Conservation (phyloP, 2,329 filamentous ascomycete genomes). For the Penicillium sp. region DNA sequence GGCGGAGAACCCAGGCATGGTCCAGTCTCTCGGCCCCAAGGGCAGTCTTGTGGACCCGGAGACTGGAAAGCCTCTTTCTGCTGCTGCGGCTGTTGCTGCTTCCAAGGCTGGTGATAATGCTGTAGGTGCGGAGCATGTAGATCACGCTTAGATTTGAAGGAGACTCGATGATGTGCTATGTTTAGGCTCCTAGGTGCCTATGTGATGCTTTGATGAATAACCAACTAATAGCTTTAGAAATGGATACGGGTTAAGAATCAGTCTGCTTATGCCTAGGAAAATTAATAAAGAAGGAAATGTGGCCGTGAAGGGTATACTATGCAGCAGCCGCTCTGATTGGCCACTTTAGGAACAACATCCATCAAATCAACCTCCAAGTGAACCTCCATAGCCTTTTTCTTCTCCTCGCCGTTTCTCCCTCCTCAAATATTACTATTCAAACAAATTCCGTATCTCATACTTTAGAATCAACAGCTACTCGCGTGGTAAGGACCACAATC, state of each 20-base stretch:
- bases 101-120: conserved; percentile 5
- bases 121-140: conserved; percentile 15
- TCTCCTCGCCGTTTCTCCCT: not conserved
- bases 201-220: not conserved
- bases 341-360: conserved; percentile 28
- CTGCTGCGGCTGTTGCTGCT: conserved; percentile 1
- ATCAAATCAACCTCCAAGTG: conserved; percentile 36
- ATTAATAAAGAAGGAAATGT: not conserved
- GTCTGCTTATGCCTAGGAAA: too few relatives aligned
- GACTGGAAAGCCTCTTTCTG: conserved; percentile 18
- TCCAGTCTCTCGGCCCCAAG: conserved; percentile 32
- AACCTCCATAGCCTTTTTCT: conserved; percentile 35
- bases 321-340: conserved; percentile 15
- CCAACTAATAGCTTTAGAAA: not conserved
- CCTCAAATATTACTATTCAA: not conserved
- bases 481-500: conserved; percentile 2
- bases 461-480: not conserved
- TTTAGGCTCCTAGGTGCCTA: not conserved
- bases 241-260: not conserved
- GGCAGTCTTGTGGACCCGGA: conserved; percentile 29
- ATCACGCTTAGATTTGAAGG: conserved; percentile 7
- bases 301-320: not conserved
- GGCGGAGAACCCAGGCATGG: conserved; percentile 49
- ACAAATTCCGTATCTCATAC: not conserved
- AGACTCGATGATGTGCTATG: not conserved